Base-by-base conservation (phyloP, 768 basidiomycete species). In the Trametes maxima region DNA sequence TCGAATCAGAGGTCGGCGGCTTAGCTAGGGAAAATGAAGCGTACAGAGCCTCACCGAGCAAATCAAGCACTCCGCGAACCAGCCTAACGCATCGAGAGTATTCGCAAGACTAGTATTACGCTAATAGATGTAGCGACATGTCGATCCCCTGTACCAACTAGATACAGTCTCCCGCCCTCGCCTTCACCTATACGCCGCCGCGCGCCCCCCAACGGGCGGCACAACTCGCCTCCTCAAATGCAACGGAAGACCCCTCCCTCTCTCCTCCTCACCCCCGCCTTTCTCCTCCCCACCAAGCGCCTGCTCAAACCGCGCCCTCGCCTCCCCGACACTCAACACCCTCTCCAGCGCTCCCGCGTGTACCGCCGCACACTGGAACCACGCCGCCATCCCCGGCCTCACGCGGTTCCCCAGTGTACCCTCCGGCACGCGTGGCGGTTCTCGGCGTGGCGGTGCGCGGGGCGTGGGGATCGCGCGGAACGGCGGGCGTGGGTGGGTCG, bases 401-500 rank as follows among this genome's bases (percentile, higher is more conserved):
- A 35, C 37, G 1, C n/a, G 48, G 35, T 44, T 49, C 13, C 65
- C 65, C 10, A 65, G 17, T 36, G 65, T 65, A 39, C 65, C 65
- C 54, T 62, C 57, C 1, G 65, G 65, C n/a, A 65, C 65, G 22
- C 43, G 13, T 17, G 60, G 60, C 37, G 39, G 43, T 14, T 50
- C 35, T 2, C 4, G 16, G 17, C 51, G 39, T 7, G 59, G 56
- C 24, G 40, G 39, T 7, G 33, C 12, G 17, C 55, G 54, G 10
- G 56, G 57, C 5, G 10, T 19, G 0, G 64, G 60, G 24, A 54
- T 46, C 7, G 60, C 33, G 8, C 54, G 33, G 16, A 53, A 53
- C 1, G 54, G 48, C 28, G 43, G 37, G 25, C 44, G 49, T 1
- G 52, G 21, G 40, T 37, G 11, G 8, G 37, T 36, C 14, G 24